Base-by-base conservation (phyloP, 805 yeast genomes). In the Ogataea minuta region DNA sequence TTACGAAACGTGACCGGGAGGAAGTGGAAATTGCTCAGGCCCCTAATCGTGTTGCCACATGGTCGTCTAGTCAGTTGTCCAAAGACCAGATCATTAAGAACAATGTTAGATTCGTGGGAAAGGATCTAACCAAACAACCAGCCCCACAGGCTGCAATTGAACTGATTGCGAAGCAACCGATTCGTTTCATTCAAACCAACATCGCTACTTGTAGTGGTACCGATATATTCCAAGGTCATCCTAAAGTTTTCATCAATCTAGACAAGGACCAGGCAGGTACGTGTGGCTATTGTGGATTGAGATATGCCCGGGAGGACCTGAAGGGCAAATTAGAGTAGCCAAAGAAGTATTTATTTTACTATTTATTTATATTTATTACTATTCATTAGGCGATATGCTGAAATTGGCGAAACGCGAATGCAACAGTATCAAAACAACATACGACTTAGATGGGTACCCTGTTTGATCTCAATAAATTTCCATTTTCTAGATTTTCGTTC, bases 161-260 rank as follows among this genome's bases (percentile, higher is more conserved):
- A 31, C 72, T 87, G 62, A 84, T 87, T 52, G 81, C 83, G 23
- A 67, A 81, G 56, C 79, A 79, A 56, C 95, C 95, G 2, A 66
- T 86, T 28, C 68, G 77, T 50, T 83, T 86, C 44, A 54, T 64
- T 27, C 74, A 71, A 46, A 44, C 47, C 21, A 72, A 78, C 53
- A 62, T 79, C 36, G 95, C 95, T 1, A 91, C 82, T 12, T 87
- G 95, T 60, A 86, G 84, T 53, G 95, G 95, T 27, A 81, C 84
- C 50, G 79, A 71, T 52, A 84, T 84, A 9, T 78, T 76, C 54
- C 84, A 79, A 53, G 95, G 95, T 13, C 95, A 86, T 60, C 95
- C 95, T 30, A 83, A 81, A 60, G 77, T 86, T 15, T 86, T 66
- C 60, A 85, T 86, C 63, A 85, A 85, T 62, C 72, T 87, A 57